phyloP scores from a whole-genome alignment of 2,329 filamentous ascomycete species.

The Sclerotinia borealis region DNA sequence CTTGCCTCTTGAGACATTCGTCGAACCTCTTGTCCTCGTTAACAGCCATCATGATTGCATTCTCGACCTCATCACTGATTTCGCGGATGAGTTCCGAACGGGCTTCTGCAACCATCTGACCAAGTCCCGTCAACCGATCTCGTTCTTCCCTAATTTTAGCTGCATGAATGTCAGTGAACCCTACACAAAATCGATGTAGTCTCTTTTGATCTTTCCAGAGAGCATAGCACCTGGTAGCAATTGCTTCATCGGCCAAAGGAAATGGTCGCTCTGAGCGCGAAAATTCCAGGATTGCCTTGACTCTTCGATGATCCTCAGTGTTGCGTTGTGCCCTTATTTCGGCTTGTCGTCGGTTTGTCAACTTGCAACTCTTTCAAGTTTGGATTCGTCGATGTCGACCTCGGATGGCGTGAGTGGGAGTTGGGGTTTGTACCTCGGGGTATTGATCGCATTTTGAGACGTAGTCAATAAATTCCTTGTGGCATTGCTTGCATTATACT shows the following conservation, averaged over 20 bases:
- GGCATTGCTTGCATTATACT: neutral
- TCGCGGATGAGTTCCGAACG: fast-evolving
- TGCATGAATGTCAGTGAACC: neutral
- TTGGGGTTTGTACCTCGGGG: neutral
- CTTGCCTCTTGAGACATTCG: neutral
- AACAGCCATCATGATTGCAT: fast-evolving
- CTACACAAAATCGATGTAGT: neutral
- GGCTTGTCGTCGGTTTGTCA: neutral
- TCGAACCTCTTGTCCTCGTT: neutral
- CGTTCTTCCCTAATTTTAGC: neutral
- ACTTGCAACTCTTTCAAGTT: neutral
- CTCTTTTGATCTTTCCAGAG: neutral
- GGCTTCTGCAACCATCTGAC: too few relatives aligned
- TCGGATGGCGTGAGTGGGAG: neutral
- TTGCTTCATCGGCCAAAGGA: neutral
- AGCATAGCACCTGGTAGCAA: neutral
- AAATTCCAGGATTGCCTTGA: neutral
- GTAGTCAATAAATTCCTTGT: neutral
- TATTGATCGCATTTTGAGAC: neutral
- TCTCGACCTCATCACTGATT: neutral
- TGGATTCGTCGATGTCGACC: neutral
- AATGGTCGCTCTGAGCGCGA: neutral
- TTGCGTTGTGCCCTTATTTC: neutral
- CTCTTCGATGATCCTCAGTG: neutral
- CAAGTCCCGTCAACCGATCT: too few relatives aligned